Percentiles rank a stretch among this genome's conserved stretches.
Conservation (phyloP, 176 grass and related monocot species). For the Eremochloa ophiuroides region DNA sequence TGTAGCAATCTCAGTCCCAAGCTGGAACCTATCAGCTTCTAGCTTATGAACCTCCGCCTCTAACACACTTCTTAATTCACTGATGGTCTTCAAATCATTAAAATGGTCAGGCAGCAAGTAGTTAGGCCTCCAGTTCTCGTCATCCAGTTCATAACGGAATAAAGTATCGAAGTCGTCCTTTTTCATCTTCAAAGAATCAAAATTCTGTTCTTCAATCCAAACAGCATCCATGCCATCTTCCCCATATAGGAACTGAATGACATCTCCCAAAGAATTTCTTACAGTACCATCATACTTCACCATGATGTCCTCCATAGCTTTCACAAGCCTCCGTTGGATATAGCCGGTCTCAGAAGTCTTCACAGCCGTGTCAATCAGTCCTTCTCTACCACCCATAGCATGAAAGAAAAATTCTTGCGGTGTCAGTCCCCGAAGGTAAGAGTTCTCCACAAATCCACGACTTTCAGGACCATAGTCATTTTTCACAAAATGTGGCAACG, state of each 20-base stretch:
- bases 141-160: slow-evolving; percentile 83
- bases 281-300: slow-evolving; percentile 98
- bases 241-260: slow-evolving; percentile 94
- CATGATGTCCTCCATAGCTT: slow-evolving; percentile 99
- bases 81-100: slow-evolving; percentile 90
- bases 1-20: slow-evolving; percentile 90
- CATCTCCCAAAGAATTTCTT: slow-evolving; percentile 86
- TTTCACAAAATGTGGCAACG: slow-evolving; percentile 93
- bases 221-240: slow-evolving; percentile 99
- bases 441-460: slow-evolving; percentile 97
- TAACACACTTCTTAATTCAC: slow-evolving; percentile 94
- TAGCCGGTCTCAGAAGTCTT: slow-evolving; percentile 94
- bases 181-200: slow-evolving; percentile 96
- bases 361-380: slow-evolving; percentile 83
- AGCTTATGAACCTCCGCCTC: slow-evolving; percentile 92
- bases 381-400: slow-evolving; percentile 82
- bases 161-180: slow-evolving; percentile 66
- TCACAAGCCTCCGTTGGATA: slow-evolving; percentile 85
- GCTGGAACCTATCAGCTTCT: slow-evolving; percentile 82
- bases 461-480: slow-evolving; percentile 86
- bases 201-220: slow-evolving; percentile 87
- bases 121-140: slow-evolving; percentile 79
- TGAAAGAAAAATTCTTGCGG: slow-evolving; percentile 95
- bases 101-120: slow-evolving; percentile 85
- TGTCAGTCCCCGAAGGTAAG: slow-evolving; percentile 88